A percentile compares a stretch with the other conserved stretches of the same genome.
Evolutionary conservation across 345 rosid genomes (phyloP).

Genomic region (Diplotaxis tenuifolia): DNA sequence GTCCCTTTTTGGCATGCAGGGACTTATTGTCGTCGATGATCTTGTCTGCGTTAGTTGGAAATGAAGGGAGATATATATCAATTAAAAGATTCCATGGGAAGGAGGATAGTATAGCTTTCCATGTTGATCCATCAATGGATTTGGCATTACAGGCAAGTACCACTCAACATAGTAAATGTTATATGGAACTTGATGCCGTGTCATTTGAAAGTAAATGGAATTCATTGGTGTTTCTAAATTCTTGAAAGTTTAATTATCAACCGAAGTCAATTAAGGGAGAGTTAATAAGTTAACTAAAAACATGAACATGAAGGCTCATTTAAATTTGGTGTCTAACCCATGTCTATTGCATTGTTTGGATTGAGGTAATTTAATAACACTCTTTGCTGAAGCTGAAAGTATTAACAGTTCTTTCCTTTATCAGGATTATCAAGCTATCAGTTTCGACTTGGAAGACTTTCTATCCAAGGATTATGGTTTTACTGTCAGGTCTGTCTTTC

Average conservation of each 20-base stretch:
- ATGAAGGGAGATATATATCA: conserved; percentile 86
- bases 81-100: conserved; percentile 61
- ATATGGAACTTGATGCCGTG: not conserved
- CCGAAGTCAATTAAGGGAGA: not conserved
- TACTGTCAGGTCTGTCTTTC: conserved; percentile 79
- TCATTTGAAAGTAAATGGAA: not conserved
- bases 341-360: conserved; percentile 7
- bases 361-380: not conserved
- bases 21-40: conserved; percentile 86
- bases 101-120: conserved; percentile 62
- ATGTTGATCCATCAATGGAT: conserved; percentile 87
- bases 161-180: conserved; percentile 2
- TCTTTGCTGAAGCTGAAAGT: conserved; percentile 3
- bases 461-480: conserved; percentile 97
- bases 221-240: conserved; percentile 1
- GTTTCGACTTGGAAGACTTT: conserved; percentile 92
- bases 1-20: conserved; percentile 46
- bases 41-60: conserved; percentile 87
- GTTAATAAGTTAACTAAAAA: not conserved
- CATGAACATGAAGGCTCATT: not conserved
- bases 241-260: not conserved
- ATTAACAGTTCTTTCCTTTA: conserved; percentile 15
- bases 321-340: conserved; percentile 7
- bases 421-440: conserved; percentile 91
- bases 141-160: conserved; percentile 76